Base-by-base conservation (phyloP, 345 rosid genomes). In the Aquilaria yunnanensis region DNA sequence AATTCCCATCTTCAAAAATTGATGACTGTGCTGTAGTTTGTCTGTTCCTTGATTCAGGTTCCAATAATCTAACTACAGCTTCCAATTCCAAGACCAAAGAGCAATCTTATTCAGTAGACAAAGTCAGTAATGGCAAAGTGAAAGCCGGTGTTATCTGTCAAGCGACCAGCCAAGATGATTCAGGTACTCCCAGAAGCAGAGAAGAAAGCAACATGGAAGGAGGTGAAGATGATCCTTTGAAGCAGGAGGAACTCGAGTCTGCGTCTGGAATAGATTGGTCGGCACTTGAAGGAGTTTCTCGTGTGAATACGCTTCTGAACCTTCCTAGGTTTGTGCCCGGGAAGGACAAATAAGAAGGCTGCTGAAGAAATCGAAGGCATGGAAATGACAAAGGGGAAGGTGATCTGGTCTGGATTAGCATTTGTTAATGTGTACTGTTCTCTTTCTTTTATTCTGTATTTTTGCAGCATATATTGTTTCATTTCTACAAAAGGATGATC, bases 1-100 rank as follows among this genome's bases (percentile, higher is more conserved):
- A 89, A 69, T 95, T 88, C 80, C 96, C 99, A 0, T 82, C 97
- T 51, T 87, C 97, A 14, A 95, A 91, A 77, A 81, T 91, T 0
- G 99, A 95, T 58, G 99, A 95, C 73, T 95, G 99, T 61, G 99
- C 99, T 1, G 99, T 80, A 1, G 94, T 95, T 65, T 95, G 99
- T 80, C 87, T 95, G 72, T 95, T 82, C 81, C 84, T 95, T 0
- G 77, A 81, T 75, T 69, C 89, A 4, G 67, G 53, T 52, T 30
- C 68, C 54, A 41, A 80, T 63, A 74, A 70, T 53, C 13, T 76
- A 31, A 74, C 81, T 10, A 64, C 83, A 5, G 78, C 90, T 41
- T 77, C 86, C 46, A 74, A 56, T 12, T 60, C 75, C 60, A 67
- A 75, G 58, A 54, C 79, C 47, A 63, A 72, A 58, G 80, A 80